Base-by-base conservation (phyloP, 1,284 basidiomycete genomes). In the Leccinum angustisporum region DNA sequence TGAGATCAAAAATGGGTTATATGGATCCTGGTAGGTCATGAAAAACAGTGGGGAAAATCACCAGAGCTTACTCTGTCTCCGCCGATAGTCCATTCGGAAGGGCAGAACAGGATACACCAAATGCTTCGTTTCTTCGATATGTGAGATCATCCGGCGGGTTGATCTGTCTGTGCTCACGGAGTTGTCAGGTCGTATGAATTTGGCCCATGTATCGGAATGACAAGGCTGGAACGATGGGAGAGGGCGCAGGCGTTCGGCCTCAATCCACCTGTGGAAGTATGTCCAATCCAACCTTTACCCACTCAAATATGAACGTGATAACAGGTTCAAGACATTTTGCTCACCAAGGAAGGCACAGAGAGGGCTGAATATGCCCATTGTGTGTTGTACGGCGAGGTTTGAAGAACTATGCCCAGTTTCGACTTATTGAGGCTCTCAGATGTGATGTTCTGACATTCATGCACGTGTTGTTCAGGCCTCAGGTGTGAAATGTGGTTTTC, bases 201-300 rank as follows among this genome's bases (percentile, higher is more conserved):
- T 71, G 95, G 95, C 0, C 95, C 95, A 2, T 94, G 90, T 67
- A 81, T 92, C 51, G 95, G 95, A 1, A 82, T 96, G 54, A 85
- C 87, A 13, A 85, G 95, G 51, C 78, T 97, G 27, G 87, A 95
- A 65, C 83, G 96, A 36, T 98, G 94, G 94, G 85, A 97, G 68
- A 82, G 96, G 46, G 96, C 96, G 0, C 74, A 89, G 53, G 82
- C 84, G 16, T 80, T 96, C 52, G 94, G 93, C 6, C 79, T 97
- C 25, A 82, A 91, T 58, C 96, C 96, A 16, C 95, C 96, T 1
- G 72, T 77, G 16, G 93, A 95, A 80, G 93, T 94, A 66, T 63
- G 66, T 62, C 1, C 5, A n/a, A 6, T 0, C 48, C 31, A 5
- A 30, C 2, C 10, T 25, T 38, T 33, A 0, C 16, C 11, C 13